phyloP scores from a whole-genome alignment of 768 basidiomycete genomes.

The Leccinum fibrillosum region DNA sequence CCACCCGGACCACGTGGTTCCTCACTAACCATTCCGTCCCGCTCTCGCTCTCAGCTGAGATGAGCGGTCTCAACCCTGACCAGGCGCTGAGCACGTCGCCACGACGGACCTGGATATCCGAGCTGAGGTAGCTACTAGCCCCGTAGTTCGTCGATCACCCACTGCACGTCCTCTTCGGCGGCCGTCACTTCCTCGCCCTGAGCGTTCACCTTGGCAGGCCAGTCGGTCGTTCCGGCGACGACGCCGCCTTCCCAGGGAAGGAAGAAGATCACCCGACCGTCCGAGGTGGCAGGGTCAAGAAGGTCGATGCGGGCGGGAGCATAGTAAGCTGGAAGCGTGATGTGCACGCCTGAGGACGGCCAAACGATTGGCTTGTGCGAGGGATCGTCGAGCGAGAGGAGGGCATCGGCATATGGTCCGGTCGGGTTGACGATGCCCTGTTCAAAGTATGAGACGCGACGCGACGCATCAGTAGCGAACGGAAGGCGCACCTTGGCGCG shows the following conservation, averaged over 20 bases:
- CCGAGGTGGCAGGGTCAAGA: slow-evolving; percentile 79
- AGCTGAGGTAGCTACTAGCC: slow-evolving; percentile 64
- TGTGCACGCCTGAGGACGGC: slow-evolving; percentile 90
- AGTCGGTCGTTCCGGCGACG: slow-evolving; percentile 95
- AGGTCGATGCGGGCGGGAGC: slow-evolving; percentile 94
- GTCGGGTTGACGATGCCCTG: slow-evolving; percentile 96
- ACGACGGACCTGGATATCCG: slow-evolving; percentile 90
- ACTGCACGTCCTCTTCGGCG: slow-evolving; percentile 91
- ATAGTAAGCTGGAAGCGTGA: slow-evolving; percentile 96
- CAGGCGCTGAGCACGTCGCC: slow-evolving; percentile 96
- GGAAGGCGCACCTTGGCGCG: no score
- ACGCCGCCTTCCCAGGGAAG: slow-evolving; percentile 82
- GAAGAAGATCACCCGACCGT: no score
- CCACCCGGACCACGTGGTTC: slow-evolving; percentile 89
- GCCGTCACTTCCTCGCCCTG: slow-evolving; percentile 65
- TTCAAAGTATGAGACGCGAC: background rate
- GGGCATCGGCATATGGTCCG: slow-evolving; percentile 86
- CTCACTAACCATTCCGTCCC: slow-evolving; percentile 86
- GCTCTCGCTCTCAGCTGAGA: slow-evolving; percentile 70
- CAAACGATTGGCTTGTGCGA: slow-evolving; percentile 83
- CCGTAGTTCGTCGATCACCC: slow-evolving; percentile 93
- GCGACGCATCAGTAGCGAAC: background rate
- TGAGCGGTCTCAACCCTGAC: slow-evolving; percentile 89
- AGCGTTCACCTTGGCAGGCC: slow-evolving; percentile 63
- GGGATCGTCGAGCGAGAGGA: slow-evolving; percentile 79